Conservation (phyloP, 345 rosid species). For the Heritiera littoralis region DNA sequence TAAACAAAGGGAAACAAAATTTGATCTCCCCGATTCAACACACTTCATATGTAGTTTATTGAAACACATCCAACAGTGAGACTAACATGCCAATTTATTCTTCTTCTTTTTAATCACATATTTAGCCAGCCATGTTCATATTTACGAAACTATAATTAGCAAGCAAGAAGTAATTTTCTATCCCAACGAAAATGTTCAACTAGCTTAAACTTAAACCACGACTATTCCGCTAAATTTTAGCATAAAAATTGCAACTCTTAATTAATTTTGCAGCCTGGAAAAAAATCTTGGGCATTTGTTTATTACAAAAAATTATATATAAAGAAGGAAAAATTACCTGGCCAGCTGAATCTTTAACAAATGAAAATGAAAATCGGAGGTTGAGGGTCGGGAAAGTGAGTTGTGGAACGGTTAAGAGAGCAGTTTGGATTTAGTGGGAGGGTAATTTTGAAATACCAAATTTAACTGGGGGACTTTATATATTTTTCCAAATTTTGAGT, state of each 20-base stretch:
- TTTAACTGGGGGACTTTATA: not conserved
- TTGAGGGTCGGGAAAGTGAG: not conserved
- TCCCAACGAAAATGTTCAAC: not conserved
- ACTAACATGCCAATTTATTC: not conserved
- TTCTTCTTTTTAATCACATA: not conserved
- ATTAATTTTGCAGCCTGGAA: not conserved
- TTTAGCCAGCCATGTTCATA: not conserved
- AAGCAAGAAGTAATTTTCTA: not conserved
- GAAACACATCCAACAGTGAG: not conserved
- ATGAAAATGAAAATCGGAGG: not conserved
- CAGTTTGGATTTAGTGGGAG: not conserved
- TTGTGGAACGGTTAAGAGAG: not conserved
- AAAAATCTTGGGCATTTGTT: not conserved
- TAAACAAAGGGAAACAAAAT: constrained; percentile 13
- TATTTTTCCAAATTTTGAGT: not conserved
- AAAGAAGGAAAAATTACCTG: constrained; percentile 25
- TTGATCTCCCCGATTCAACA: not conserved
- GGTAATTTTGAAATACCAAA: not conserved
- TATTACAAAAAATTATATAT: not conserved
- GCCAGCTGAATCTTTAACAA: constrained; percentile 43
- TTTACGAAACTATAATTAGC: not conserved
- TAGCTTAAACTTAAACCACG: constrained; percentile 7
- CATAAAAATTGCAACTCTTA: not conserved
- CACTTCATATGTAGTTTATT: not conserved
- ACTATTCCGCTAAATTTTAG: not conserved